phyloP scores from a whole-genome alignment of 441 rosid genomes.

The Populus hybrid region DNA sequence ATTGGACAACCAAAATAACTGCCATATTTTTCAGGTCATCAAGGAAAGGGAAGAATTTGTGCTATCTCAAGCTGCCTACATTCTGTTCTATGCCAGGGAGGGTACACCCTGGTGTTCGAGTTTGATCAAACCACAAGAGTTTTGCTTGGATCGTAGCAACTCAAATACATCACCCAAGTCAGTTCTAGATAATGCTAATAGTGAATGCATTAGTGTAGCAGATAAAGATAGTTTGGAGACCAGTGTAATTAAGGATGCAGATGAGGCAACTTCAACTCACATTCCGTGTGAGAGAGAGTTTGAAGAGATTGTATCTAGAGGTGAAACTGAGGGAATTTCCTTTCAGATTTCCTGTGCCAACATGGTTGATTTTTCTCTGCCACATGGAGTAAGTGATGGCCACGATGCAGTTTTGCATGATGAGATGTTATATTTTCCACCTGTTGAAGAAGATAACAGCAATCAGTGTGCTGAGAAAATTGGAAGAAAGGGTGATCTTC shows the following conservation, averaged over 20 bases:
- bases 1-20: neutral
- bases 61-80: no score
- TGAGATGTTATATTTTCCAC: conserved; percentile 14
- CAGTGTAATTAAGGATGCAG: conserved; percentile 28
- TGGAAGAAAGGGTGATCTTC: conserved; percentile 19
- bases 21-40: conserved; percentile 41
- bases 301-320: conserved; percentile 19
- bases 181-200: conserved; percentile 35
- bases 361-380: conserved; percentile 25
- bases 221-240: conserved; percentile 16
- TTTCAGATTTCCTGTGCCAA: neutral
- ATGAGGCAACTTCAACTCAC: conserved; percentile 21
- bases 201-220: conserved; percentile 24
- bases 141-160: no score
- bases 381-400: conserved; percentile 11
- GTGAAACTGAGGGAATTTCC: conserved; percentile 13
- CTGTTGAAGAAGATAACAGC: conserved; percentile 24
- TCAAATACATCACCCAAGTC: no score
- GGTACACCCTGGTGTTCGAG: no score
- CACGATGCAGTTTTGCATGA: conserved; percentile 15
- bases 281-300: conserved; percentile 14
- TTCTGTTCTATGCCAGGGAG: no score
- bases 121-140: no score
- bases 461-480: conserved; percentile 7
- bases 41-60: conserved; percentile 50